Percentiles rank a stretch among this genome's conserved stretches.
Evolutionary conservation across 352 stramenopile genomes (phyloP).

Genomic region (Phytophthora multivora): DNA sequence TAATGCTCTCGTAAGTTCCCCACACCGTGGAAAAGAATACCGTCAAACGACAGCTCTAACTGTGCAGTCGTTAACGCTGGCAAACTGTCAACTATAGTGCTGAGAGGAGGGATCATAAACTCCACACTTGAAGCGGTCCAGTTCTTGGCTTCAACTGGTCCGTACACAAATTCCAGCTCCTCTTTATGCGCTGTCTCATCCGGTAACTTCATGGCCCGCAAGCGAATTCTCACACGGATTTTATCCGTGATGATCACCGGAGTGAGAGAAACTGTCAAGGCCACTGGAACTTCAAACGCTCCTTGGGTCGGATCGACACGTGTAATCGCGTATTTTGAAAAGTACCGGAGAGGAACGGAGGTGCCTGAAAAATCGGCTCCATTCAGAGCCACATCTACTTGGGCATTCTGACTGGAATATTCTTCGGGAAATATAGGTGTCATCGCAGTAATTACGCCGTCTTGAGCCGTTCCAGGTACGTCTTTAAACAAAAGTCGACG

Average conservation of each 20-base stretch:
- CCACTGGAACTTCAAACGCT: conserved; percentile 64
- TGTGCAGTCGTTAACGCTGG: conserved; percentile 32
- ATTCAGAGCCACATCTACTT: conserved; percentile 69
- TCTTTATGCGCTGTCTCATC: conserved; percentile 1
- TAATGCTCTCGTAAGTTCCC: conserved; percentile 59
- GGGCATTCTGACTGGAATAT: conserved; percentile 48
- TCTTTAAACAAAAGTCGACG: conserved; percentile 38
- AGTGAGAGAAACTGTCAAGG: conserved; percentile 40
- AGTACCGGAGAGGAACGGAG: conserved; percentile 55
- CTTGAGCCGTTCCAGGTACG: conserved; percentile 37
- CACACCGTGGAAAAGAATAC: conserved; percentile 45
- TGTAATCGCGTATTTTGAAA: conserved; percentile 51
- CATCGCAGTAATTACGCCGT: conserved; percentile 56
- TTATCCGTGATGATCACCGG: conserved; percentile 55
- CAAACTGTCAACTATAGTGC: conserved; percentile 35
- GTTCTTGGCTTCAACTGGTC: conserved; percentile 39
- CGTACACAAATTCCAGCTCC: conserved; percentile 29
- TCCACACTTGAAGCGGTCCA: conserved; percentile 50
- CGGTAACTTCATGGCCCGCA: conserved; percentile 17
- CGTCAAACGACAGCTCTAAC: conserved; percentile 68
- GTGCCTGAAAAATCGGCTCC: conserved; percentile 68
- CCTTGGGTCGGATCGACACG: conserved; percentile 52
- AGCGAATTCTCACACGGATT: conserved; percentile 48
- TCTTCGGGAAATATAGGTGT: conserved; percentile 58
- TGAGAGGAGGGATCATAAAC: conserved; percentile 51